Conservation (phyloP, 202 grass and related monocot species). For the Setaria viridis region DNA sequence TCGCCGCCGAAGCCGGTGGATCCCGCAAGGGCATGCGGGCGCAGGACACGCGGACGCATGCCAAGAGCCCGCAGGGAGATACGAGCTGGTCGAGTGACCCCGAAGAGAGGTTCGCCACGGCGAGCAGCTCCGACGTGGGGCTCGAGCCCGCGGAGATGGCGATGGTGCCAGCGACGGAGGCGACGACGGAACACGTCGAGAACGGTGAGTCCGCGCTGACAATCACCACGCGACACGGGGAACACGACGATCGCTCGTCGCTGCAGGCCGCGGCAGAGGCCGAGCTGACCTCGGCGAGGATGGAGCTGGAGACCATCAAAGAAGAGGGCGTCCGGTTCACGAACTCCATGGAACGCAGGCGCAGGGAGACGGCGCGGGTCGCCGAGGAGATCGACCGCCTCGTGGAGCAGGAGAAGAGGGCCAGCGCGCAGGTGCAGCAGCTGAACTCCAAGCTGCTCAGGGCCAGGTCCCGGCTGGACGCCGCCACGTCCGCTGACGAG, state of each 20-base stretch:
- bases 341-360: constrained; percentile 53
- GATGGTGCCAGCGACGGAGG: constrained; percentile 57
- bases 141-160: constrained; percentile 54
- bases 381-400: constrained; percentile 46
- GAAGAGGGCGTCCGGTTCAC: constrained; percentile 59
- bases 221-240: constrained; percentile 13
- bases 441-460: constrained; percentile 67
- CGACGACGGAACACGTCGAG: neutral
- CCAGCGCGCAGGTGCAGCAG: constrained; percentile 53
- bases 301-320: constrained; percentile 62
- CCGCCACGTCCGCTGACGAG: constrained; percentile 53
- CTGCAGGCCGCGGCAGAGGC: constrained; percentile 48
- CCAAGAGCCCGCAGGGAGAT: constrained; percentile 32
- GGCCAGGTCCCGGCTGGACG: constrained; percentile 50
- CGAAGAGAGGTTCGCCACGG: constrained; percentile 47
- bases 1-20: constrained; percentile 39
- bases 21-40: constrained; percentile 21
- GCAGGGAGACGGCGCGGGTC: constrained; percentile 51
- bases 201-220: neutral
- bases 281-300: constrained; percentile 53
- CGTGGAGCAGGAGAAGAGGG: constrained; percentile 61
- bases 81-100: constrained; percentile 39
- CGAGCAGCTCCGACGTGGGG: constrained; percentile 63
- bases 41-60: constrained; percentile 40
- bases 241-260: neutral